Evolutionary conservation across 352 stramenopile genomes (phyloP).

Genomic region (Pythium chondricola): DNA sequence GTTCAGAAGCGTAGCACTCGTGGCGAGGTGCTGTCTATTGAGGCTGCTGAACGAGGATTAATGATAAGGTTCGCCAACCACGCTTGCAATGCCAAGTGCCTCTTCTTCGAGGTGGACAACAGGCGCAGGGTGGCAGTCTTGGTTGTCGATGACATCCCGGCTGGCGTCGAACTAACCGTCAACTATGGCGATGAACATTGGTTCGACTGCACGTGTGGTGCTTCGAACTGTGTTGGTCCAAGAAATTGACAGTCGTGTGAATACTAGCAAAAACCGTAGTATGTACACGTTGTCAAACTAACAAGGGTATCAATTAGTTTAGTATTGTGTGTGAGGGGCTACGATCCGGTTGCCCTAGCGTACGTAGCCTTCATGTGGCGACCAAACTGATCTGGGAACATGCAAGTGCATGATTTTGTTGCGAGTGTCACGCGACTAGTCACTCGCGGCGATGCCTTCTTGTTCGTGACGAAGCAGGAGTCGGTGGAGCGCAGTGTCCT

Average conservation of each 20-base stretch:
- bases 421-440: background rate
- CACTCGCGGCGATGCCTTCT: background rate
- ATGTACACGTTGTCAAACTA: background rate
- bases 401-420: background rate
- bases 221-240: too few relatives aligned
- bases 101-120: constrained; percentile 6
- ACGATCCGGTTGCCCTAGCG: too few relatives aligned
- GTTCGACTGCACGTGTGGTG: background rate
- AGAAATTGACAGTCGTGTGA: too few relatives aligned
- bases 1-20: background rate
- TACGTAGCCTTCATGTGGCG: background rate
- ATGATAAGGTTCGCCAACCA: constrained; percentile 7
- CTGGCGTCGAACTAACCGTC: background rate
- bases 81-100: background rate
- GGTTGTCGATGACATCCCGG: background rate
- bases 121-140: background rate
- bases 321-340: too few relatives aligned
- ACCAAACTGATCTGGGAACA: background rate
- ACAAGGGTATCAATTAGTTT: too few relatives aligned
- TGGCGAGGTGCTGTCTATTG: constrained; percentile 1
- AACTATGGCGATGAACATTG: constrained; percentile 1
- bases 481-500: background rate
- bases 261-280: background rate
- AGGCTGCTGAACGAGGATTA: background rate
- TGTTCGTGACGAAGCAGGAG: constrained; percentile 1